A percentile compares a stretch with the other conserved stretches of the same genome.
Evolutionary conservation across 164 flowering plant species (phyloP).

Genomic region (Magnolia changhungtana): DNA sequence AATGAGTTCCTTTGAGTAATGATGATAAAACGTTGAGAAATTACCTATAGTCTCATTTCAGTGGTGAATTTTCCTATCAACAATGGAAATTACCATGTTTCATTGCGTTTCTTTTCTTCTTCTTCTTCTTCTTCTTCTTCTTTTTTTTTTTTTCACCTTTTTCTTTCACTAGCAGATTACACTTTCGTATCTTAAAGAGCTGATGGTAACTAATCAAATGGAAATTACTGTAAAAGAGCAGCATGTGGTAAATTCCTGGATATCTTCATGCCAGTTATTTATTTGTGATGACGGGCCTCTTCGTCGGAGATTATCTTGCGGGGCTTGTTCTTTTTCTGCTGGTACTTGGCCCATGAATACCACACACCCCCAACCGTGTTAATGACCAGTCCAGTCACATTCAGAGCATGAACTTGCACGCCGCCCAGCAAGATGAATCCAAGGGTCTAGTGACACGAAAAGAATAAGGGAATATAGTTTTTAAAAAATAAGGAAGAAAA

Average conservation of each 20-base stretch:
- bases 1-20: too few relatives aligned
- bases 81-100: neutral
- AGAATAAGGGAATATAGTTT: neutral
- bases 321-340: slow-evolving; percentile 65
- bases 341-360: slow-evolving; percentile 92
- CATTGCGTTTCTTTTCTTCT: neutral
- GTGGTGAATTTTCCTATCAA: too few relatives aligned
- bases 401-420: slow-evolving; percentile 81
- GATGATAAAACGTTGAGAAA: too few relatives aligned
- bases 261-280: slow-evolving; percentile 12
- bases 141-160: too few relatives aligned
- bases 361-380: slow-evolving; percentile 96
- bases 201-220: too few relatives aligned
- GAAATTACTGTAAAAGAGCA: neutral
- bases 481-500: neutral
- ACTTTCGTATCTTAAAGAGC: too few relatives aligned
- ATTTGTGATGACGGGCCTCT: slow-evolving; percentile 54
- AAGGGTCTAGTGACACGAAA: slow-evolving; percentile 50
- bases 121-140: too few relatives aligned
- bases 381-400: slow-evolving; percentile 82
- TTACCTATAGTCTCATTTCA: too few relatives aligned
- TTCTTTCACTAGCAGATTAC: neutral
- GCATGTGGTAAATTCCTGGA: neutral
- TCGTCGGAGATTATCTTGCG: slow-evolving; percentile 46
- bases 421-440: slow-evolving; percentile 94